Evolutionary conservation across 2,329 filamentous ascomycete species (phyloP), one percentile per base, ranked within the genome.

Genomic region (Ceratocystis harringtonii): DNA sequence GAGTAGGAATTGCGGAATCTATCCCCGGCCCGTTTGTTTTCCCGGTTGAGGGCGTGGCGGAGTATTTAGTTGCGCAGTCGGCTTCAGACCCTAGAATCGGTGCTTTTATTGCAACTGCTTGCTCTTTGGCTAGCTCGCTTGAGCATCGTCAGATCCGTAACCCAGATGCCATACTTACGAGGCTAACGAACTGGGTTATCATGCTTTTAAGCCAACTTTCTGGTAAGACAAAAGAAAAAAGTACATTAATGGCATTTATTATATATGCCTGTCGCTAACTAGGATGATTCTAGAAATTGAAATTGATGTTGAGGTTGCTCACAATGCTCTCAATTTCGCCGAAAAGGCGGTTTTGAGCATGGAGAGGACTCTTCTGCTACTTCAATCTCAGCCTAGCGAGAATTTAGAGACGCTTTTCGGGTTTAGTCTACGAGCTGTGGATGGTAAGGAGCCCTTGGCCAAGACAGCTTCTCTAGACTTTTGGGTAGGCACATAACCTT

Each of bases 1-100:
- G 85, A 50, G 82, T 84, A 22, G 90, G 90, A 0, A 92, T 92
- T 71, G 85, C 85, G 0, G 90, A 95, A 73, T 81, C 79, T 0
- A 81, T 84, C 30, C 83, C 87, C 2, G 89, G 89, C 0, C 87
- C 89, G 0, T 92, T 94, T 70, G 88, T 92, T 7, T 84, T 95
- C 68, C 81, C 86, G 2, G 79, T 87, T 0, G 76, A 80, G 0
- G 79, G 84, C 68, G 83, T 89, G n/a, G 82, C 85, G 10, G 78
- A 84, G 52, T 87, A 88, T 72, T 78, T 94, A 60, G 78, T 81
- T 2, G 81, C 80, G 63, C 81, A 85, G 25, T 78, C 75, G 1
- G 75, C 81, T 45, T 76, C 81, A n/a, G 87, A 82, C 8, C 85
- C 86, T 12, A 80, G 87, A 58, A 78, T 90, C 45, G 87, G 87